A percentile compares a stretch with the other conserved stretches of the same genome.
Conservation (phyloP, 1,284 basidiomycete species). For the Fomitopsis betulina region DNA sequence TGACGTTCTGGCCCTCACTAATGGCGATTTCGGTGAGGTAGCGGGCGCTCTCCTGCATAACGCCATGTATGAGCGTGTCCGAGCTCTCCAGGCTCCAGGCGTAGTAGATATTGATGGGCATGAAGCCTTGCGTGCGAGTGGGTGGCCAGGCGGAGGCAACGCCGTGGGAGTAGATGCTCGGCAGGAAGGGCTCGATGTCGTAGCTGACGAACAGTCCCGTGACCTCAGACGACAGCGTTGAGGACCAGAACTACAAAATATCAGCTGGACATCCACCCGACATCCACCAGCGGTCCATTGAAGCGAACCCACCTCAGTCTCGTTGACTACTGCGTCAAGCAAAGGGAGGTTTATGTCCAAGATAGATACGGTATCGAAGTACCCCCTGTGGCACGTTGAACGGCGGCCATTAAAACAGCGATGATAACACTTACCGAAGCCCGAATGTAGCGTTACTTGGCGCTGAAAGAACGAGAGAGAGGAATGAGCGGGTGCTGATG, state of each 20-base stretch:
- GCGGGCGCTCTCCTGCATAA: conserved; percentile 33
- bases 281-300: background rate
- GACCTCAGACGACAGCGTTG: conserved; percentile 12
- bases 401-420: background rate
- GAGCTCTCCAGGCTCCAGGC: conserved; percentile 32
- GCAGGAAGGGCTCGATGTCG: conserved; percentile 52
- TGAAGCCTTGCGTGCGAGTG: conserved; percentile 31
- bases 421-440: conserved; percentile 30
- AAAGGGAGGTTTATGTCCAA: conserved; percentile 35
- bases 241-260: conserved; percentile 24
- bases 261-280: background rate
- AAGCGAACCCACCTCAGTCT: conserved; percentile 37
- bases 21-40: conserved; percentile 34
- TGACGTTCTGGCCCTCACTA: conserved; percentile 39
- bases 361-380: conserved; percentile 47
- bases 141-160: conserved; percentile 44
- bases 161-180: conserved; percentile 37
- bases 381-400: conserved; percentile 27
- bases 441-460: conserved; percentile 36
- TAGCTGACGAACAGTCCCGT: conserved; percentile 37
- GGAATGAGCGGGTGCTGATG: conserved; percentile 32
- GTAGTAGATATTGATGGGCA: conserved; percentile 46
- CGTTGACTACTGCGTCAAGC: conserved; percentile 44
- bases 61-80: conserved; percentile 37
- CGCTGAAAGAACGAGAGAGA: conserved; percentile 34